A percentile compares a stretch with the other conserved stretches of the same genome.
These are phyloP conservation scores for Talaromyces pinophilus DNA, from an alignment of 2,329 filamentous ascomycete genomes.

Conservation along the genomic window DNA sequence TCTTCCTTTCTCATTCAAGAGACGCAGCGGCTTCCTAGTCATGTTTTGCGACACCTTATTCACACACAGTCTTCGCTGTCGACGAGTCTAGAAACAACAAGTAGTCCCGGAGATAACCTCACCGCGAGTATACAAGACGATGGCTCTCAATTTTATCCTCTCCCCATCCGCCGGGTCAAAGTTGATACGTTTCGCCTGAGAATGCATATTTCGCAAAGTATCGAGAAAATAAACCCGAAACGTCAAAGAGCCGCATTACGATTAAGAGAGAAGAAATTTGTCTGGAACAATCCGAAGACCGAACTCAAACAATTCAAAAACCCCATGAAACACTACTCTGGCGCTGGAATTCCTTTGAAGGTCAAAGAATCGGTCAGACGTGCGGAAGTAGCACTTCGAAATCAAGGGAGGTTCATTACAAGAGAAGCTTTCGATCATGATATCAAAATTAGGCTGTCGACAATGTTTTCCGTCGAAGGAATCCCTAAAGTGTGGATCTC, in stretches of 20 bases:
- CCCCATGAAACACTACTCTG: not conserved
- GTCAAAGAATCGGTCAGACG: conserved; percentile 24
- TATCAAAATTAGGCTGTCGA: conserved; percentile 28
- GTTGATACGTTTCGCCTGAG: not conserved
- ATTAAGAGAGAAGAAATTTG: not conserved
- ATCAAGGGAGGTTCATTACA: conserved; percentile 27
- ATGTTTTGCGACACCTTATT: not conserved
- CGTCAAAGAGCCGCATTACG: not conserved
- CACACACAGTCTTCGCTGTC: not conserved
- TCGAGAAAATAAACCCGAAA: not conserved
- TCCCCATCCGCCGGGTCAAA: not conserved
- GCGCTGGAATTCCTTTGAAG: conserved; percentile 3
- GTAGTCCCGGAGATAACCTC: not conserved
- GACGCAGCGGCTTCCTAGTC: not conserved
- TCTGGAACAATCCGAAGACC: not conserved
- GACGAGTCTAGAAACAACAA: not conserved
- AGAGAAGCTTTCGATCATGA: conserved; percentile 28
- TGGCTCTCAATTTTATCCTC: not conserved
- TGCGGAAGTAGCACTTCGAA: conserved; percentile 26
- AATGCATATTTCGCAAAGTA: not conserved
- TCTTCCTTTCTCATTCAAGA: not conserved
- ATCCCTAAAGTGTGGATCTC: conserved; percentile 30
- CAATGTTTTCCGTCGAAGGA: conserved; percentile 28
- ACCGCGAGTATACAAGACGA: not conserved
- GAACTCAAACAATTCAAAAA: not conserved